phyloP scores from a whole-genome alignment of 208 protist species.

The Angomonas desouzai region DNA sequence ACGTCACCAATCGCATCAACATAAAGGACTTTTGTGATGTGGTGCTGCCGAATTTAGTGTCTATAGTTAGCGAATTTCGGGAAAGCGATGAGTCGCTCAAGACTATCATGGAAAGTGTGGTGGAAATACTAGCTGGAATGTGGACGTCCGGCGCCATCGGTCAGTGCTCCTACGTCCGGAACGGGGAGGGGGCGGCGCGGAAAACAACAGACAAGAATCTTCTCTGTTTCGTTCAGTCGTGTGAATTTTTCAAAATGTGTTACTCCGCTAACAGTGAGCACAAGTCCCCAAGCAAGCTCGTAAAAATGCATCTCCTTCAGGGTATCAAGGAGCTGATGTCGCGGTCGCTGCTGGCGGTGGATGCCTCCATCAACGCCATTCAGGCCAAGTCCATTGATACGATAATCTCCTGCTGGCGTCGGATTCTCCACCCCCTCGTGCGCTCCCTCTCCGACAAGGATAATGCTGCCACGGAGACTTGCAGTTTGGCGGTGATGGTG shows the following conservation, averaged over 20 bases:
- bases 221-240: constrained; percentile 40
- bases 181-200: background rate
- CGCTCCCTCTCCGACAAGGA: constrained; percentile 46
- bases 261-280: constrained; percentile 26
- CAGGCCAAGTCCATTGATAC: constrained; percentile 14
- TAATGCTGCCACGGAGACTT: constrained; percentile 46
- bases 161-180: background rate
- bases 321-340: constrained; percentile 71
- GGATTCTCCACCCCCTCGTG: constrained; percentile 58
- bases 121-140: constrained; percentile 50
- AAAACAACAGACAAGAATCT: constrained; percentile 26
- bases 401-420: constrained; percentile 61
- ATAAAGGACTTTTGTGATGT: constrained; percentile 41
- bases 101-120: constrained; percentile 47
- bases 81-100: constrained; percentile 63
- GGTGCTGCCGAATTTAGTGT: constrained; percentile 53
- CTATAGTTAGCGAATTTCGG: constrained; percentile 37
- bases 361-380: background rate
- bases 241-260: constrained; percentile 45
- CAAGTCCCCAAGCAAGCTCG: constrained; percentile 24
- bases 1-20: constrained; percentile 62
- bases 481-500: constrained; percentile 65
- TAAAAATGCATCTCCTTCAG: constrained; percentile 71
- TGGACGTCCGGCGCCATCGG: constrained; percentile 34
- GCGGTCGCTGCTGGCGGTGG: constrained; percentile 32